Evolutionary conservation across 441 rosid genomes (phyloP).

Genomic region (Cnidoscolus chayamansa): DNA sequence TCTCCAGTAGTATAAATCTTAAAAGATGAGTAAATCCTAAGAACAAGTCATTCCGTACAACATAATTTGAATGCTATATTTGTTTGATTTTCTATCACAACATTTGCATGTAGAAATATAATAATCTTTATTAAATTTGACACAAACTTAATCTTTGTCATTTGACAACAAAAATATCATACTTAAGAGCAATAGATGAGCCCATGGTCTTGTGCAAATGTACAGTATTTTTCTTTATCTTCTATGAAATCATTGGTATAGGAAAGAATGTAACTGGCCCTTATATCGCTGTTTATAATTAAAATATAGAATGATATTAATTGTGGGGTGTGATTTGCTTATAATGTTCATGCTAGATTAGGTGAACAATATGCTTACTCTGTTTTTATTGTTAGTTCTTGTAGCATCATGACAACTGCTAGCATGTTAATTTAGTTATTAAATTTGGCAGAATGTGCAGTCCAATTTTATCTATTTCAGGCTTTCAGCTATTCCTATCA

Average conservation of each 20-base stretch:
- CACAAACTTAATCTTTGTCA: not conserved
- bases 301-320: not conserved
- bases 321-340: not conserved
- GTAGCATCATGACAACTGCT: not conserved
- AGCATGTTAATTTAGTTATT: not conserved
- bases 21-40: not conserved
- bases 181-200: not conserved
- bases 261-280: too few species aligned
- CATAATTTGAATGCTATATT: not conserved
- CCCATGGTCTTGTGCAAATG: not conserved
- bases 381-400: not conserved
- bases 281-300: not conserved
- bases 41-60: not conserved
- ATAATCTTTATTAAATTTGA: not conserved
- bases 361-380: not conserved
- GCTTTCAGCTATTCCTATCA: not conserved
- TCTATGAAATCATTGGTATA: not conserved
- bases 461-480: not conserved
- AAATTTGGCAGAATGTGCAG: not conserved
- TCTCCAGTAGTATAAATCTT: not conserved
- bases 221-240: slow-evolving; percentile 3
- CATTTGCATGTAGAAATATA: not conserved
- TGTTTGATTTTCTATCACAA: not conserved
- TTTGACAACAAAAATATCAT: not conserved
- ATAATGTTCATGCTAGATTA: not conserved